Evolutionary conservation across 176 grass and related monocot species (phyloP).

Genomic region (Poa annua): DNA sequence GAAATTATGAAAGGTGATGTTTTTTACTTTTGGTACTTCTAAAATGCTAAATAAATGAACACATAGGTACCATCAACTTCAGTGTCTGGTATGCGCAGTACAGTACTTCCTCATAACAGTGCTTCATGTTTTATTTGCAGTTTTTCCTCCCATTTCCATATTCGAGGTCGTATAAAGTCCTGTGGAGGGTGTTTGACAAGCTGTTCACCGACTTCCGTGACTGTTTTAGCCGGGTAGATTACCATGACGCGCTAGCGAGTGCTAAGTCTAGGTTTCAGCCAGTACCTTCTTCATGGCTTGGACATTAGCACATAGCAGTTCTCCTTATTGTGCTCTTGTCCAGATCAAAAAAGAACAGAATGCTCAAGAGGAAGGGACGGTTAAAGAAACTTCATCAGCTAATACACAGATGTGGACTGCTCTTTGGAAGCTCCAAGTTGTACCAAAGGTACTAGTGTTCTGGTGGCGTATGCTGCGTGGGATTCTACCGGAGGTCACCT

Average conservation of each 20-base stretch:
- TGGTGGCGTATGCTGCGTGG: too few relatives aligned
- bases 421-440: too few relatives aligned
- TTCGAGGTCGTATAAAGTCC: conserved; percentile 81
- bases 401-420: too few relatives aligned
- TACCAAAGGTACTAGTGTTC: too few relatives aligned
- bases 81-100: background rate
- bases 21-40: background rate
- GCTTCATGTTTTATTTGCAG: conserved; percentile 51
- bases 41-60: background rate
- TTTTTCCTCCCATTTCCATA: conserved; percentile 96
- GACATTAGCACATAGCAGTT: conserved; percentile 48
- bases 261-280: conserved; percentile 87
- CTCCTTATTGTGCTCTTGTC: background rate
- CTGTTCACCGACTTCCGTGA: conserved; percentile 94
- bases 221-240: conserved; percentile 71
- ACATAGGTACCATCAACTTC: background rate
- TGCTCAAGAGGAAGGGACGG: too few relatives aligned
- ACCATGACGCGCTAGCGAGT: conserved; percentile 66
- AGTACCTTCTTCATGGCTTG: conserved; percentile 82
- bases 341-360: too few relatives aligned
- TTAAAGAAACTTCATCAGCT: too few relatives aligned
- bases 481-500: too few relatives aligned
- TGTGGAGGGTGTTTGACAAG: conserved; percentile 94
- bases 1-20: background rate
- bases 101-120: conserved; percentile 5